Percentiles rank a stretch among this genome's conserved stretches.
Evolutionary conservation across 176 grass and related monocot genomes (phyloP).

Genomic region (Paspalum notatum): DNA sequence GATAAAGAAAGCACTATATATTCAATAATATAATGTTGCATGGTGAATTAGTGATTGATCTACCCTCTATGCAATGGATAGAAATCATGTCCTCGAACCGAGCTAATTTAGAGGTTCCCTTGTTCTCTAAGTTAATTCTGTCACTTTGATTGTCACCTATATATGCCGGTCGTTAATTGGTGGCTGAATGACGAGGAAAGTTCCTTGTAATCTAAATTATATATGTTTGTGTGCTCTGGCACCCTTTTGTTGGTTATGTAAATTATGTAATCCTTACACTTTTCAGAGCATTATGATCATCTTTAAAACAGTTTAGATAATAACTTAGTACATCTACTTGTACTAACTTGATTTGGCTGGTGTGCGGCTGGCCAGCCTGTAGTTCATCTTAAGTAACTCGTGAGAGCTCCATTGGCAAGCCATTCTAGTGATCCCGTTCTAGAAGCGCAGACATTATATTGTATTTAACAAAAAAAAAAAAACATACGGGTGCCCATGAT

Average conservation of each 20-base stretch:
- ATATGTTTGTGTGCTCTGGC: not conserved
- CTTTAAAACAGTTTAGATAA: not conserved
- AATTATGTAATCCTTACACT: not conserved
- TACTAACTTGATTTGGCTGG: not conserved
- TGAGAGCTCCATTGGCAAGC: not conserved
- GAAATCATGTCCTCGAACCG: too few species aligned
- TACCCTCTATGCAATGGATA: too few species aligned
- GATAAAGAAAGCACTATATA: not conserved
- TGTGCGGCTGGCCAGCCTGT: not conserved
- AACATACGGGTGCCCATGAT: too few species aligned
- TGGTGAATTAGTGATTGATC: too few species aligned
- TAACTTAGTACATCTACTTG: not conserved
- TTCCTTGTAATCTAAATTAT: not conserved
- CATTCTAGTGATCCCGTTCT: not conserved
- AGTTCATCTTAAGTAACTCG: not conserved
- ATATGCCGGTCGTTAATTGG: not conserved
- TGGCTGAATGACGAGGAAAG: not conserved
- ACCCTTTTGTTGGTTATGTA: not conserved
- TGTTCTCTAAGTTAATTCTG: not conserved
- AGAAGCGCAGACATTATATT: too few species aligned
- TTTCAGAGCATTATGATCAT: not conserved
- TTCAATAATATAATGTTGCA: not conserved
- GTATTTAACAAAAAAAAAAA: too few species aligned
- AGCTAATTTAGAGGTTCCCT: not conserved
- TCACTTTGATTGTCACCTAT: not conserved